Base-by-base conservation (phyloP, 192 early-diverging fungal species). In the Podila clonocystis region DNA sequence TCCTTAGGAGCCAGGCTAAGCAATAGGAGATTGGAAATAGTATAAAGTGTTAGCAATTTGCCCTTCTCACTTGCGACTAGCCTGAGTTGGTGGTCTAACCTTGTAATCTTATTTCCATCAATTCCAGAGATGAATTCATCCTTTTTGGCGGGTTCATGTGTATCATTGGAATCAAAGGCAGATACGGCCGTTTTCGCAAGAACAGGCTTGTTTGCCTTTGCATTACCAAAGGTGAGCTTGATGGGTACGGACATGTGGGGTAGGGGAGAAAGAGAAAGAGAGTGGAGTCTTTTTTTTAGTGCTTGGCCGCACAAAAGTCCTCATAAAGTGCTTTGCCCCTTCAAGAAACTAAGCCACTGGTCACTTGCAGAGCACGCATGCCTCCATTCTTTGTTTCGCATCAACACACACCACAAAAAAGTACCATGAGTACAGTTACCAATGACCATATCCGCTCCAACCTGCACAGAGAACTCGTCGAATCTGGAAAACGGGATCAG, bases 21-120 rank as follows among this genome's bases (percentile, higher is more conserved):
- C 29, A 31, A 58, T 5, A 62, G 13, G 9, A 61, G 29, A 58
- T 57, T 30, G 65, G 26, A 50, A 45, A 22, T 22, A 12, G 22
- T 50, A 2, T 2, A 19, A 55, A 1, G 15, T 50, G 17, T 50
- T 7, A 33, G 4, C 60, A 24, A 52, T 24, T 49, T 50, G 20
- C 60, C 5, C 22, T 24, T 24, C 52, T 55, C n/a, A 2, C 8
- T 24, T 12, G 13, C 13, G 41, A 17, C 24, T 5, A 24, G 22
- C 52, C 20, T 22, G 20, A 26, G 24, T 7, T 55, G 5, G 52
- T 55, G n/a, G n/a, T 55, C 13, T 55, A 83, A 88, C 85, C 76
- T 80, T 57, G 82, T 67, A 29, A 83, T 68, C 59, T 74, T 85
- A 45, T 88, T 88, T 45, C 77, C 86, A 62, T 87, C 86, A 12